These are phyloP conservation scores for Lactarius deliciosus DNA, from an alignment of 768 basidiomycete genomes.

Conservation along the genomic window DNA sequence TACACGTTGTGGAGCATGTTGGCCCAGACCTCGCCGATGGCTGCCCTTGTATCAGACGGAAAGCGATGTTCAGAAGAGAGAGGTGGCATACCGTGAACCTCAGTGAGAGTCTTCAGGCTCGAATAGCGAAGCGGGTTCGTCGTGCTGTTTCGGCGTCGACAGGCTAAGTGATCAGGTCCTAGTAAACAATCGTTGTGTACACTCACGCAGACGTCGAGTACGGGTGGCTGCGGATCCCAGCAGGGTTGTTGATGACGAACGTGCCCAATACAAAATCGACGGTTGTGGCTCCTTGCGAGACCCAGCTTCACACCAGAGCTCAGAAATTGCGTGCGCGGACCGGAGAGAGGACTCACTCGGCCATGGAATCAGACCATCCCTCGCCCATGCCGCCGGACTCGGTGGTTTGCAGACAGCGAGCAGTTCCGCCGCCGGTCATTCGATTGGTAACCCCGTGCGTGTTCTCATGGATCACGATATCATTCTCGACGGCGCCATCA, in stretches of 20 bases:
- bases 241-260: no score
- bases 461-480: slow-evolving; percentile 51
- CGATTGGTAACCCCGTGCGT: slow-evolving; percentile 38
- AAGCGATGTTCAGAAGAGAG: not conserved
- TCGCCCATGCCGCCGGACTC: slow-evolving; percentile 71
- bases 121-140: no score
- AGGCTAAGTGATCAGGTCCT: no score
- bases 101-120: no score
- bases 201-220: no score
- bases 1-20: slow-evolving; percentile 44
- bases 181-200: no score
- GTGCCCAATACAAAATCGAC: slow-evolving; percentile 36
- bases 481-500: slow-evolving; percentile 65
- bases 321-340: slow-evolving; percentile 12
- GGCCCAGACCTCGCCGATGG: slow-evolving; percentile 60
- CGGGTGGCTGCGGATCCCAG: no score
- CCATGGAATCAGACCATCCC: slow-evolving; percentile 56
- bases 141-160: no score
- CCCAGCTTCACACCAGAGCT: slow-evolving; percentile 32
- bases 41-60: slow-evolving; percentile 28
- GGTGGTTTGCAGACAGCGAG: slow-evolving; percentile 58
- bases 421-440: slow-evolving; percentile 54
- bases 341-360: slow-evolving; percentile 26
- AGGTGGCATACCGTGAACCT: no score
- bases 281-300: slow-evolving; percentile 41